Evolutionary conservation across 352 stramenopile genomes (phyloP).

Genomic region (Phytophthora podocarpi): DNA sequence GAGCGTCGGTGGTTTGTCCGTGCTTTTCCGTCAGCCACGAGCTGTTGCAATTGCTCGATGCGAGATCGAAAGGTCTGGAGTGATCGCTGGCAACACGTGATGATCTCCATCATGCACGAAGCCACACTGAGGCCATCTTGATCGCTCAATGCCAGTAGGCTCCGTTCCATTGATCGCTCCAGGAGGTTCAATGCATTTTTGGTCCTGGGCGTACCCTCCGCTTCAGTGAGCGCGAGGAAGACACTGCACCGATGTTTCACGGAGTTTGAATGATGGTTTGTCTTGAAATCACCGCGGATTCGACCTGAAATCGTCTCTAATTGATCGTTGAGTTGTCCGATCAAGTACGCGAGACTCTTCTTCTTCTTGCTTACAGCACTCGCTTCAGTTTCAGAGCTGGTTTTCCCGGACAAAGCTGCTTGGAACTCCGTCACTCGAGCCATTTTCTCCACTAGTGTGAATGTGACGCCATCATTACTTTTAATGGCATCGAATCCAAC

Average conservation of each 20-base stretch:
- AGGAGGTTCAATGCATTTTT: constrained; percentile 5
- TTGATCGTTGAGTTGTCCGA: constrained; percentile 17
- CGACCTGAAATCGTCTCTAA: constrained; percentile 10
- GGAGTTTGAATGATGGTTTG: constrained; percentile 15
- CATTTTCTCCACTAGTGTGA: constrained; percentile 36
- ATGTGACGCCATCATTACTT: not conserved
- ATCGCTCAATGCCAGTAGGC: constrained; percentile 53
- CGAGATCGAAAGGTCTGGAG: constrained; percentile 40
- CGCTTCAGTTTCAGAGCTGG: not conserved
- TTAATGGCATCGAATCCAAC: constrained; percentile 28
- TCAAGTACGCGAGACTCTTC: constrained; percentile 31
- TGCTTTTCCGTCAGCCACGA: constrained; percentile 47
- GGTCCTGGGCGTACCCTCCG: not conserved
- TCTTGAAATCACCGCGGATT: constrained; percentile 27
- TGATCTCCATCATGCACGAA: constrained; percentile 65
- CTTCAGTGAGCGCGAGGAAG: constrained; percentile 15
- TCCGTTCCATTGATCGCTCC: constrained; percentile 18
- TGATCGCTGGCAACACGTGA: constrained; percentile 48
- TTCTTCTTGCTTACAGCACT: constrained; percentile 18
- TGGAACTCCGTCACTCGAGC: constrained; percentile 33
- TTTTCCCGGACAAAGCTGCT: not conserved
- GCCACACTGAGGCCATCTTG: constrained; percentile 63
- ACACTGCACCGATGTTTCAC: constrained; percentile 2
- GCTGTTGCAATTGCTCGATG: constrained; percentile 32
- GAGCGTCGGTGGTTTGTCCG: constrained; percentile 68